A percentile compares a stretch with the other conserved stretches of the same genome.
These are phyloP conservation scores for Phenoliferia sp. DNA, from an alignment of 1,284 basidiomycete genomes.

Conservation along the genomic window DNA sequence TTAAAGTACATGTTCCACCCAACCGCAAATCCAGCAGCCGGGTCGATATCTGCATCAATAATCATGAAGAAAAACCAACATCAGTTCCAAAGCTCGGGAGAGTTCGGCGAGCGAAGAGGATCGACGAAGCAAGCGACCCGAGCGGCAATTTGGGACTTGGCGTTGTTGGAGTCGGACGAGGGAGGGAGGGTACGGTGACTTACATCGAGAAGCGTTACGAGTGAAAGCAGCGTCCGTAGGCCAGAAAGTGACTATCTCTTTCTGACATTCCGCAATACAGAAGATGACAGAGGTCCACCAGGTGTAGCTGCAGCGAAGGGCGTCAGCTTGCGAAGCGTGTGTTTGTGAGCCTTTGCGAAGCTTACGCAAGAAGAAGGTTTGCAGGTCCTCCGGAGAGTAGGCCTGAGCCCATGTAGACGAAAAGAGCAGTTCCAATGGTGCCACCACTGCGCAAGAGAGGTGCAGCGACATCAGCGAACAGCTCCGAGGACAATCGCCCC, in stretches of 20 bases:
- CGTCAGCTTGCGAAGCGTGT: not conserved
- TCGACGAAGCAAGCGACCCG: too few relatives aligned
- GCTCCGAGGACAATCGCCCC: too few relatives aligned
- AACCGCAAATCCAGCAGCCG: not conserved
- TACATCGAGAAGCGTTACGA: conserved; percentile 9
- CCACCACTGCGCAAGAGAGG: not conserved
- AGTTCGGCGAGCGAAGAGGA: too few relatives aligned
- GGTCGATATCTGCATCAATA: not conserved
- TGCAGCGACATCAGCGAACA: too few relatives aligned
- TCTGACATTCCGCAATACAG: conserved; percentile 18
- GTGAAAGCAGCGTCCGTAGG: conserved; percentile 5
- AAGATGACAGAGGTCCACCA: not conserved
- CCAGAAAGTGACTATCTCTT: conserved; percentile 20
- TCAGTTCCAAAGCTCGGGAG: too few relatives aligned
- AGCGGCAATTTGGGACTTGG: too few relatives aligned
- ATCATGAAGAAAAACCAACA: too few relatives aligned
- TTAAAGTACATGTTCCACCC: not conserved
- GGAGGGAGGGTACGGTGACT: too few relatives aligned
- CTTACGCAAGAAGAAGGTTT: not conserved
- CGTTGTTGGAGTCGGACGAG: too few relatives aligned
- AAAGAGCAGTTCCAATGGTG: not conserved
- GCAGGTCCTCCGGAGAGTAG: not conserved
- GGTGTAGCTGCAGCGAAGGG: not conserved
- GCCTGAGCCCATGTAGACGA: conserved; percentile 5
- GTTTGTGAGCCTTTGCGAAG: not conserved